A percentile compares a stretch with the other conserved stretches of the same genome.
Evolutionary conservation across 2,329 filamentous ascomycete genomes (phyloP).

Genomic region (Cryphonectria nitschkei): DNA sequence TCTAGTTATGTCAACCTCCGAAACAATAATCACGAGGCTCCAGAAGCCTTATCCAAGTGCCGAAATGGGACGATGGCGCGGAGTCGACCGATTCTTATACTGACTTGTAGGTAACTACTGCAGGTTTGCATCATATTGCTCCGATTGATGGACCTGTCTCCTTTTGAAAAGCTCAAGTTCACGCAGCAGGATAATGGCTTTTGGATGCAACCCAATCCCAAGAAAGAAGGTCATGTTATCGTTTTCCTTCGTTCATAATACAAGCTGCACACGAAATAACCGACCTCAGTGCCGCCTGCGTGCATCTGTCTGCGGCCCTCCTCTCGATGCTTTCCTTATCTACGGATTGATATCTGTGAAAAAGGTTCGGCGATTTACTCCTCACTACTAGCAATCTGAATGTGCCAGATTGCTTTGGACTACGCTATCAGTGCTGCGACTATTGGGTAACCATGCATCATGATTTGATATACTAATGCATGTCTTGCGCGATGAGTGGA

Average conservation of each 20-base stretch:
- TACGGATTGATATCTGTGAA: background rate
- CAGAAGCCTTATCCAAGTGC: background rate
- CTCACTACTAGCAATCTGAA: background rate
- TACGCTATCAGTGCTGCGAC: background rate
- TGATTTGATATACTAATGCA: background rate
- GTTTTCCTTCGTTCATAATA: background rate
- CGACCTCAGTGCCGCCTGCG: background rate
- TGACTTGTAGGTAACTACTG: background rate
- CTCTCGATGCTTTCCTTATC: background rate
- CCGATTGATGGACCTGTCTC: background rate
- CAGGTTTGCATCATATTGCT: background rate
- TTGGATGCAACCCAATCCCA: background rate
- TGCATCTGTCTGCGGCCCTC: background rate
- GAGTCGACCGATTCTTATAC: background rate
- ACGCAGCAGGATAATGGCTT: background rate
- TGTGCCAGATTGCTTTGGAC: background rate
- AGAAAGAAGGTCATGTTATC: background rate
- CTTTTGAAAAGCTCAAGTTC: background rate
- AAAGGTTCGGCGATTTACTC: slow-evolving; percentile 1
- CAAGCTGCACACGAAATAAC: background rate
- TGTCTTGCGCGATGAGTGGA: background rate
- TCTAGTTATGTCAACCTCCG: background rate
- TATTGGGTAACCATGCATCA: background rate
- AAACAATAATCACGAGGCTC: background rate
- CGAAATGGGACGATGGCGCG: background rate